Evolutionary conservation across 495 filamentous ascomycete genomes (phyloP).

Genomic region (Lepraria neglecta): DNA sequence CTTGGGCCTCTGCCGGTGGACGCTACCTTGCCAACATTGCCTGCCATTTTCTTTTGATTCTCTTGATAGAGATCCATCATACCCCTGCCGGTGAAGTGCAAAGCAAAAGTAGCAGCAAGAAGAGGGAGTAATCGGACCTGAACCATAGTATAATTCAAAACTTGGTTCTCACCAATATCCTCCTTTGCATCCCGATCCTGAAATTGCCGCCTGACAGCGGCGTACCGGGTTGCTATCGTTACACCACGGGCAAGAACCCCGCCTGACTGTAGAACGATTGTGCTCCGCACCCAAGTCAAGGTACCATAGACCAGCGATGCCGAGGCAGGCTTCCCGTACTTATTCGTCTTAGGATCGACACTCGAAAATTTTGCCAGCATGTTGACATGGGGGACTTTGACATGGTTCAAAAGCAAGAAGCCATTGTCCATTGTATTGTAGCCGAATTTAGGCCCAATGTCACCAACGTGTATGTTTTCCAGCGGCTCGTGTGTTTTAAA

Average conservation of each 20-base stretch:
- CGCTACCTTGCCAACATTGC: conserved; percentile 33
- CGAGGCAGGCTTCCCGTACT: conserved; percentile 57
- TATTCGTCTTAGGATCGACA: conserved; percentile 55
- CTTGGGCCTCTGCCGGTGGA: conserved; percentile 51
- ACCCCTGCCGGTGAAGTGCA: conserved; percentile 65
- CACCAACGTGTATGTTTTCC: conserved; percentile 62
- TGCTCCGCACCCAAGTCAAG: conserved; percentile 64
- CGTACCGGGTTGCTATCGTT: conserved; percentile 67
- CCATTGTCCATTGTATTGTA: conserved; percentile 73
- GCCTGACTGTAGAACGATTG: conserved; percentile 62
- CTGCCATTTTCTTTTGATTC: conserved; percentile 58
- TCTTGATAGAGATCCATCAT: conserved; percentile 62
- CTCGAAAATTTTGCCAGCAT: conserved; percentile 62
- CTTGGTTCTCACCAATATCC: conserved; percentile 57
- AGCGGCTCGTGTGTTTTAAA: conserved; percentile 63
- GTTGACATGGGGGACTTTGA: conserved; percentile 61
- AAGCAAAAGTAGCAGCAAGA: conserved; percentile 65
- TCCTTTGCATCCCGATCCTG: conserved; percentile 57
- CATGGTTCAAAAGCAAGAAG: conserved; percentile 63
- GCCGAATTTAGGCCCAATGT: conserved; percentile 70
- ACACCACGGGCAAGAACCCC: conserved; percentile 65
- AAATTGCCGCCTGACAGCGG: conserved; percentile 62
- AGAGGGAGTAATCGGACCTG: conserved; percentile 63
- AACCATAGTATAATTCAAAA: conserved; percentile 73
- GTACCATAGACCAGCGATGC: conserved; percentile 65